Evolutionary conservation across 2,329 filamentous ascomycete species (phyloP).

Genomic region (Exserohilum rostratum): DNA sequence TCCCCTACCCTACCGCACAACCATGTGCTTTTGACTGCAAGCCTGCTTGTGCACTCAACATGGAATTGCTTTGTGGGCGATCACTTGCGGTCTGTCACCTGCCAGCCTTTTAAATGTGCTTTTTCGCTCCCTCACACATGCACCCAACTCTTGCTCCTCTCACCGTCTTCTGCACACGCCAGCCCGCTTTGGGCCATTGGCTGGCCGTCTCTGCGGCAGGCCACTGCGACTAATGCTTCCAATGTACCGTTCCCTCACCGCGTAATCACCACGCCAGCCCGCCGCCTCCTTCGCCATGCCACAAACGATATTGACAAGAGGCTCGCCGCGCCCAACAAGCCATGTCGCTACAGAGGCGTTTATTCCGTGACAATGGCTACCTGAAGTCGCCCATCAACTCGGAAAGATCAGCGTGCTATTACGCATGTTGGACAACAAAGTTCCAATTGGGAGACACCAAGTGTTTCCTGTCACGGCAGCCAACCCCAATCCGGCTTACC

Average conservation of each 20-base stretch:
- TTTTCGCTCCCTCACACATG: conserved; percentile 8
- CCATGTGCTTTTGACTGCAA: background rate
- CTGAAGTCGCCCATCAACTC: conserved; percentile 12
- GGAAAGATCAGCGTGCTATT: conserved; percentile 18
- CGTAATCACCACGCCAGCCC: conserved; percentile 10
- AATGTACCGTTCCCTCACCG: conserved; percentile 13
- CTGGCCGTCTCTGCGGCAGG: conserved; percentile 1
- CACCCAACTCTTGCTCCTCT: conserved; percentile 3
- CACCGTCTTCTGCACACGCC: conserved; percentile 11
- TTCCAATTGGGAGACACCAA: conserved; percentile 24
- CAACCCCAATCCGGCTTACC: conserved; percentile 23
- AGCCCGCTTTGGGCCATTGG: background rate
- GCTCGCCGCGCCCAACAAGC: conserved; percentile 11
- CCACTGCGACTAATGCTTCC: conserved; percentile 13
- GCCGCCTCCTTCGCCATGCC: conserved; percentile 7
- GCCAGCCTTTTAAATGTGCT: conserved; percentile 13
- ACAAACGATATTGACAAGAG: conserved; percentile 10
- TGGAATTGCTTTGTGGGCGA: conserved; percentile 16
- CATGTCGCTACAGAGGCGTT: background rate
- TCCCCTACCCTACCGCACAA: too few species aligned
- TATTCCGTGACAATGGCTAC: conserved; percentile 14
- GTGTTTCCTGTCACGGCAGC: conserved; percentile 16
- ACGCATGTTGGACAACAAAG: conserved; percentile 1
- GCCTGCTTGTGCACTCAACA: conserved; percentile 6
- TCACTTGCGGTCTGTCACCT: conserved; percentile 22